Percentiles rank a stretch among this genome's conserved stretches.
phyloP scores from a whole-genome alignment of 2,329 filamentous ascomycete species.

The Pseudogymnoascus sp. region DNA sequence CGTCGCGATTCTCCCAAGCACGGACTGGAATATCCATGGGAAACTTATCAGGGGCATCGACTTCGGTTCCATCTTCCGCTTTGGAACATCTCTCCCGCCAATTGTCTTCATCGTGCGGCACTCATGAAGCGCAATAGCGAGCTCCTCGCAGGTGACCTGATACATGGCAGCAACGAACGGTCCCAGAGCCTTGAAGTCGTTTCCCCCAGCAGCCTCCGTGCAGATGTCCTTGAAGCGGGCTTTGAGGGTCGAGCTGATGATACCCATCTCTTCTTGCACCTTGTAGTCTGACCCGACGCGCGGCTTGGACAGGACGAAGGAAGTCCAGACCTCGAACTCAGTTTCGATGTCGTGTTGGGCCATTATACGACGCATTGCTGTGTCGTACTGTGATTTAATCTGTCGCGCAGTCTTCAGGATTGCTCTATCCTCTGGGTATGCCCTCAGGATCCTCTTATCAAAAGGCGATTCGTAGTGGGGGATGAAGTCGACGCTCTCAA shows the following conservation, averaged over 20 bases:
- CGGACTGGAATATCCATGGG: conserved; percentile 77
- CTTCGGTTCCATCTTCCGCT: conserved; percentile 33
- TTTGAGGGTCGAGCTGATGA: conserved; percentile 57
- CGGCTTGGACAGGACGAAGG: conserved; percentile 72
- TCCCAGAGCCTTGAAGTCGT: conserved; percentile 50
- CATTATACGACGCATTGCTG: conserved; percentile 69
- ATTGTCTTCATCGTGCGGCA: conserved; percentile 31
- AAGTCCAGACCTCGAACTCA: conserved; percentile 88
- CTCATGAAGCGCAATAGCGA: conserved; percentile 50
- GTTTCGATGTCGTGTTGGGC: conserved; percentile 73
- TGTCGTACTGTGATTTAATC: conserved; percentile 73
- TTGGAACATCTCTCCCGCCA: conserved; percentile 31
- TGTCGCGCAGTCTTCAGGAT: conserved; percentile 50
- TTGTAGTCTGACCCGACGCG: conserved; percentile 72
- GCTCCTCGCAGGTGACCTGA: conserved; percentile 65
- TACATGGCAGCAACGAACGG: conserved; percentile 86
- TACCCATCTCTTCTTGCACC: conserved; percentile 72
- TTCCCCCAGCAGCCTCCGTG: conserved; percentile 53
- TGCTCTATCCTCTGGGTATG: conserved; percentile 47
- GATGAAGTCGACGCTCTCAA: conserved; percentile 57
- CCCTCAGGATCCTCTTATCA: conserved; percentile 63
- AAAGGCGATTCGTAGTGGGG: conserved; percentile 68
- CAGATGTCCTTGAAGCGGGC: conserved; percentile 61
- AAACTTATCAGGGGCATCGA: conserved; percentile 82
- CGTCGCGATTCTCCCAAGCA: conserved; percentile 62